Evolutionary conservation across 2,329 filamentous ascomycete species (phyloP).

Genomic region (Aspergillus novofumigatus): DNA sequence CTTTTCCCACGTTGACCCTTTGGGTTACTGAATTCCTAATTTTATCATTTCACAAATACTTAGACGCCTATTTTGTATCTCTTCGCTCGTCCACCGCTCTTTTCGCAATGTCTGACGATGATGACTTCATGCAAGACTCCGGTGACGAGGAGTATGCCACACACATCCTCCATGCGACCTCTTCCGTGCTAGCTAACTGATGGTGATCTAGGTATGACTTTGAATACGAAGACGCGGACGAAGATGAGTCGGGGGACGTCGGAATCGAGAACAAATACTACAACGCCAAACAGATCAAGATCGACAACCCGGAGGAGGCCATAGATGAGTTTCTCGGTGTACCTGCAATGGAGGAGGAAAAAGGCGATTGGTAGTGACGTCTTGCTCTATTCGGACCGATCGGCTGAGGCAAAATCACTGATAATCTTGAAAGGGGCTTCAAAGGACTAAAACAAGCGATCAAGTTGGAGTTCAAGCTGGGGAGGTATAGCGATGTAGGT

Average conservation of each 20-base stretch:
- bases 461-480: constrained; percentile 92
- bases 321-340: constrained; percentile 91
- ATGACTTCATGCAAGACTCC: constrained; percentile 92
- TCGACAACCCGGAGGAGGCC: constrained; percentile 77
- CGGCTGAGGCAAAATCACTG: constrained; percentile 17
- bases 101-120: constrained; percentile 68
- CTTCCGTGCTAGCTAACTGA: constrained; percentile 19
- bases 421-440: constrained; percentile 62
- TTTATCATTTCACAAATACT: neutral
- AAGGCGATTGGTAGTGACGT: constrained; percentile 74
- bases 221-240: constrained; percentile 92
- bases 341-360: constrained; percentile 77
- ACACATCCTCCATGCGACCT: neutral
- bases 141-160: constrained; percentile 71
- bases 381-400: neutral
- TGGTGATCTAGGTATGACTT: constrained; percentile 70
- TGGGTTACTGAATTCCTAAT: neutral
- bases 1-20: neutral
- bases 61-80: neutral
- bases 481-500: constrained; percentile 73
- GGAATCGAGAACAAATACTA: constrained; percentile 99
- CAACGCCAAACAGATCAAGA: constrained; percentile 96
- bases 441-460: constrained; percentile 97
- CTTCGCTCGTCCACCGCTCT: neutral
- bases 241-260: constrained; percentile 81